Evolutionary conservation across 805 yeast species (phyloP), one percentile per base, ranked within the genome.

Genomic region (Jamesozyma jinghongensis): DNA sequence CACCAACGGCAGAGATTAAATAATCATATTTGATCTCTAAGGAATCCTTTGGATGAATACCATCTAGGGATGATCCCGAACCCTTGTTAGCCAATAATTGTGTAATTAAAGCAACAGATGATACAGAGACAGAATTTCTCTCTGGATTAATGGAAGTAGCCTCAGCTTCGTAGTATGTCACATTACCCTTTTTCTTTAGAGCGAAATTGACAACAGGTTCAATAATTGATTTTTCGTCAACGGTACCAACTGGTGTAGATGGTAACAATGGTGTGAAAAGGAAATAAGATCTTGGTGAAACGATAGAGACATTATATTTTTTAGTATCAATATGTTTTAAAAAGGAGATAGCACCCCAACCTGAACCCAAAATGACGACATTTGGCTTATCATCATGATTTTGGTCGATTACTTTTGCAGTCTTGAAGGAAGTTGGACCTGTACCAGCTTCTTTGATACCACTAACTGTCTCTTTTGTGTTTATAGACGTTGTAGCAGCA

Each of bases 281-380:
- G 68, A 88, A 86, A 71, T 85, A 88, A 69, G 85, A 86, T 69
- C 97, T 78, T 48, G 97, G 96, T 19, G 95, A 85, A 32, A 88
- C 81, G 41, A 88, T 76, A 30, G 88, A 80, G 37, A 88, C 95
- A 57, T 88, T 85, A 70, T 85, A 88, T 64, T 81, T 77, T 43
- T 85, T 73, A 38, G 95, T 79, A 62, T 88, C 96, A 57, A 88
- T 74, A 60, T 80, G 76, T 68, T 83, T 84, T 62, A 88, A 73
- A 52, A 86, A 72, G 5, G 95, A 79, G 42, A 87, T 84, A 11
- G 94, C 80, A 52, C 95, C 97, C 97, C 97, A 88, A 41, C 97
- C 97, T 13, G 94, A 79, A 43, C 92, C 92, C 56, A 75, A 76
- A 59, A 73, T 78, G 33, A 87, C 94, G 32, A 68, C 59, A 38